These are phyloP conservation scores for Aspergillus ibericus DNA, from an alignment of 2,329 filamentous ascomycete genomes.

Conservation along the genomic window DNA sequence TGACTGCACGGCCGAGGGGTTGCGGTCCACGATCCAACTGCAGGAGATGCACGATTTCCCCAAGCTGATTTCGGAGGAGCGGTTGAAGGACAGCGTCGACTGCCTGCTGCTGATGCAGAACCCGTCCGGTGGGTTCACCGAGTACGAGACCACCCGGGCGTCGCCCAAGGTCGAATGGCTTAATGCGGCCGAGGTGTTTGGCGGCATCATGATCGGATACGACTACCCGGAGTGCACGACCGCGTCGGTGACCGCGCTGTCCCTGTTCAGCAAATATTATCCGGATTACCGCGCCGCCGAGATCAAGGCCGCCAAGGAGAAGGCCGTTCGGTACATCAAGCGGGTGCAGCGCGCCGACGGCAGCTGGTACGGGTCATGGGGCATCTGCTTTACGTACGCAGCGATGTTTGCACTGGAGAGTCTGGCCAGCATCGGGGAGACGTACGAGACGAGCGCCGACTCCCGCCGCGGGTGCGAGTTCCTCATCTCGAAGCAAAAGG, in stretches of 20 bases:
- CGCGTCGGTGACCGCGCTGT: slow-evolving; percentile 83
- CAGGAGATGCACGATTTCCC: slow-evolving; percentile 78
- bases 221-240: slow-evolving; percentile 98
- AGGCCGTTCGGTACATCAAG: slow-evolving; percentile 81
- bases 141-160: slow-evolving; percentile 82
- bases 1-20: slow-evolving; percentile 87
- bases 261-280: slow-evolving; percentile 77
- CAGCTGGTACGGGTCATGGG: slow-evolving; percentile 98
- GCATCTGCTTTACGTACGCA: slow-evolving; percentile 96
- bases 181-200: slow-evolving; percentile 96
- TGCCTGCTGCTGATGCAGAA: slow-evolving; percentile 93
- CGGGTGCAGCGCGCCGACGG: slow-evolving; percentile 74
- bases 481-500: slow-evolving; percentile 77
- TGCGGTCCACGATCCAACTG: slow-evolving; percentile 82
- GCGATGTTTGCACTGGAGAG: slow-evolving; percentile 95
- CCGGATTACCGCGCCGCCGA: slow-evolving; percentile 76
- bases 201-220: slow-evolving; percentile 97
- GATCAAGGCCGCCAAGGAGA: slow-evolving; percentile 69
- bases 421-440: slow-evolving; percentile 77
- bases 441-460: slow-evolving; percentile 69
- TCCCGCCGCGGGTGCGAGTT: slow-evolving; percentile 80
- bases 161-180: slow-evolving; percentile 77
- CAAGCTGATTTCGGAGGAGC: slow-evolving; percentile 68
- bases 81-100: slow-evolving; percentile 85
- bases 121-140: slow-evolving; percentile 77